phyloP scores from a whole-genome alignment of 192 early-diverging fungal species.

The Dissophora globulifera region DNA sequence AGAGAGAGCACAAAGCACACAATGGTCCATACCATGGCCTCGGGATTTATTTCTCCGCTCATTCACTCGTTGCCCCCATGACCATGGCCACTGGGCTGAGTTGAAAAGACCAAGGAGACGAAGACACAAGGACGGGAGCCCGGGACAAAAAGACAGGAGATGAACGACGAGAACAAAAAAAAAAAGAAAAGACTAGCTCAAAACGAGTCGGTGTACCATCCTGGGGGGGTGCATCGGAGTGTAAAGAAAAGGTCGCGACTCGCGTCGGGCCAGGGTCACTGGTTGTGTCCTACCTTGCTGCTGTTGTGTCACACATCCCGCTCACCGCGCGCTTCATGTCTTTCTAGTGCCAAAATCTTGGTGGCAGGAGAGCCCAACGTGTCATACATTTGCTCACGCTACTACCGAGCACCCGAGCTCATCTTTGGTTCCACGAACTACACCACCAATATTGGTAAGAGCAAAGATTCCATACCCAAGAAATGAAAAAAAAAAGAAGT shows the following conservation, averaged over 20 bases:
- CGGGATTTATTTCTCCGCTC: conserved; percentile 18
- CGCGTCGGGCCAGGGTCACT: background rate
- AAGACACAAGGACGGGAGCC: background rate
- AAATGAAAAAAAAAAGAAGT: too few species aligned
- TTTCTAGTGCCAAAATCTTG: conserved; percentile 88
- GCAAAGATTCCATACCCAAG: too few species aligned
- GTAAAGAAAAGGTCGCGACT: too few species aligned
- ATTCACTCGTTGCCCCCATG: too few species aligned
- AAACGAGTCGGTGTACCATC: too few species aligned
- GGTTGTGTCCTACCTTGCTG: background rate
- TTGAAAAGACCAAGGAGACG: conserved; percentile 36
- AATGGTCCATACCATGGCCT: too few species aligned
- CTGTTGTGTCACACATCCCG: conserved; percentile 39
- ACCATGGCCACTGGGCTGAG: too few species aligned
- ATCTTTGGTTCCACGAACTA: conserved; percentile 97
- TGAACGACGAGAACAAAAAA: background rate
- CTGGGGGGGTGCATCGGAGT: too few species aligned
- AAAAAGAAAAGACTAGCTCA: too few species aligned
- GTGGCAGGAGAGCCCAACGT: conserved; percentile 97
- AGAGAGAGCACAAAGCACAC: too few species aligned
- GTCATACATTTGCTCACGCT: conserved; percentile 97
- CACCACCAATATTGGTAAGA: conserved; percentile 74
- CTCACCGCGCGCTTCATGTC: background rate
- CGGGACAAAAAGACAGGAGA: background rate
- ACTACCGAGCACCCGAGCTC: conserved; percentile 96